phyloP scores from a whole-genome alignment of 1,139 yeast genomes.

The Yamadazyma jaroonii region DNA sequence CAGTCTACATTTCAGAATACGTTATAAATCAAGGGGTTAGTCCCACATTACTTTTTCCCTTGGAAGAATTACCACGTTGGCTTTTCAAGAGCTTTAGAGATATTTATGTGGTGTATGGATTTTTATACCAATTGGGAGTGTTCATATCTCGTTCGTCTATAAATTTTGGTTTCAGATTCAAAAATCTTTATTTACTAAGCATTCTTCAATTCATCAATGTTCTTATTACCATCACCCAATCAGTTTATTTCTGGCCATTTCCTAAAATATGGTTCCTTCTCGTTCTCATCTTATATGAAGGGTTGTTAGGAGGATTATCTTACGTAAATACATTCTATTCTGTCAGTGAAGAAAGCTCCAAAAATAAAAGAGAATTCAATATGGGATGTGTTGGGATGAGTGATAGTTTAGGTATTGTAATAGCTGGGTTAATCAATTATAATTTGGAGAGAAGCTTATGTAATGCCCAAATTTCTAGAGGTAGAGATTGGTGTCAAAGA shows the following conservation, averaged over 20 bases:
- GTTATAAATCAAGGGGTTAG: constrained; percentile 88
- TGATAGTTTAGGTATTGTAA: constrained; percentile 82
- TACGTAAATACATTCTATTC: constrained; percentile 85
- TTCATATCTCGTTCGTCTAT: constrained; percentile 86
- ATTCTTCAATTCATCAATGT: constrained; percentile 69
- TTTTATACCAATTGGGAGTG: constrained; percentile 88
- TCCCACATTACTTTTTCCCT: constrained; percentile 79
- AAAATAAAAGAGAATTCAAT: constrained; percentile 70
- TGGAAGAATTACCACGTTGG: constrained; percentile 60
- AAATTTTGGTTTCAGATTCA: constrained; percentile 56
- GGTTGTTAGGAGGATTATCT: constrained; percentile 83
- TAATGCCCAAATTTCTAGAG: constrained; percentile 58
- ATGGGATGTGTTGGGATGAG: constrained; percentile 94
- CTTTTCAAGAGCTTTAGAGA: constrained; percentile 69
- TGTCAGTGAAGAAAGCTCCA: constrained; percentile 62
- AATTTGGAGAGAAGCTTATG: constrained; percentile 77
- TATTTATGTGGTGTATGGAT: constrained; percentile 90
- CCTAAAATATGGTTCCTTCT: constrained; percentile 55
- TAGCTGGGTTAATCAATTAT: constrained; percentile 76
- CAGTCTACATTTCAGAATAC: constrained; percentile 86
- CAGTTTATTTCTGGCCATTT: constrained; percentile 60
- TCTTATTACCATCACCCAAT: constrained; percentile 56
- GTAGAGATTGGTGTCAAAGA: constrained; percentile 60
- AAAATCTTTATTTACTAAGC: constrained; percentile 59
- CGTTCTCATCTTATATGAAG: constrained; percentile 75